phyloP scores from a whole-genome alignment of 2,329 filamentous ascomycete species.

The Monosporascus sp. region DNA sequence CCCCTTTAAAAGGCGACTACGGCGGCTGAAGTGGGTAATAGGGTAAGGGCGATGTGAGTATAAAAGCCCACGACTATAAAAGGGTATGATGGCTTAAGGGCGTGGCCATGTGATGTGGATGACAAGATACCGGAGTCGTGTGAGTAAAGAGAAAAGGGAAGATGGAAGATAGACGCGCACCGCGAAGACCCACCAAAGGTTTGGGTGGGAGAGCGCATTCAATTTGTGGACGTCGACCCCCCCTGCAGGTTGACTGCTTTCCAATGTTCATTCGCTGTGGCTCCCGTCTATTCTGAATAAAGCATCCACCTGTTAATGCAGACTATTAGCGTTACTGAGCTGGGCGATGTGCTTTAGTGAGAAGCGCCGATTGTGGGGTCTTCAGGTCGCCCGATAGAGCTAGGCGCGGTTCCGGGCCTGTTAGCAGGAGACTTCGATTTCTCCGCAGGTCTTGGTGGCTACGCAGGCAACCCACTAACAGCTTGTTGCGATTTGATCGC shows the following conservation, averaged over 20 bases:
- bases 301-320: no score
- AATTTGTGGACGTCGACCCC: no score
- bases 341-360: no score
- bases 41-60: not conserved
- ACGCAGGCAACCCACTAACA: no score
- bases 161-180: slow-evolving; percentile 8
- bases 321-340: no score
- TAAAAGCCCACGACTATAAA: not conserved
- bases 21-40: not conserved
- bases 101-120: slow-evolving; percentile 10
- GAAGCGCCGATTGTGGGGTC: no score
- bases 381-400: no score
- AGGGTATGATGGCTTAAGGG: not conserved
- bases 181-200: slow-evolving; percentile 3
- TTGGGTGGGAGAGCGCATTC: not conserved
- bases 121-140: slow-evolving; percentile 13
- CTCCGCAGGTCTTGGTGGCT: no score
- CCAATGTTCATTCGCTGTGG: not conserved
- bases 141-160: slow-evolving; percentile 13
- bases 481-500: no score
- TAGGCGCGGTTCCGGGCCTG: no score
- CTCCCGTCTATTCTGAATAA: not conserved
- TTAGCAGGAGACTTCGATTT: no score
- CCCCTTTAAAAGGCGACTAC: not conserved
- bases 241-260: no score